Base-by-base conservation (phyloP, 306 rosid species). In the Rosa chinensis region DNA sequence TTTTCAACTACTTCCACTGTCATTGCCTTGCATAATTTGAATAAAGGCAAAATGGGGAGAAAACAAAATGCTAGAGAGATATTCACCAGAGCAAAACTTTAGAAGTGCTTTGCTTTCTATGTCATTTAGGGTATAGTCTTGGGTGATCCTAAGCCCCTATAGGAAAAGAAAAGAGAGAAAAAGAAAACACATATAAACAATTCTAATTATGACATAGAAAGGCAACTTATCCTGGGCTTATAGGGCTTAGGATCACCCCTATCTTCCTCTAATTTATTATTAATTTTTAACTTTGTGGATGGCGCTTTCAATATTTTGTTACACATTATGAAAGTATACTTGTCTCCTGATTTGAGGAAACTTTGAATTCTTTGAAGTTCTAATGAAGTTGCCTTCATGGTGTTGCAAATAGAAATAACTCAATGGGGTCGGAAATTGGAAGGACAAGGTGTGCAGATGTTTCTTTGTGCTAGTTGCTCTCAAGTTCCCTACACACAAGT, bases 331-430 rank as follows among this genome's bases (percentile, higher is more conserved):
- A 55, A 43, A 25, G 37, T 74, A 49, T 45, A 18, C 50, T 25
- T 62, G 16, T 73, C 55, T 79, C 73, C 76, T 84, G 81, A 77
- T 71, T 78, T 66, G 42, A 6, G 43, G 70, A 66, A 44, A 25
- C 2, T 28, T 28, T 28, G 44, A 10, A 74, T 53, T 80, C 66
- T 82, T 80, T 64, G 50, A 44, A 50, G 62, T 28, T 17, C 62
- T 50, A 72, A 49, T 9, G 63, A 13, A 3, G 62, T 8, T 49
- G 63, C 63, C 0, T 21, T 12, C 12, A 20, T 52, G 18, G 45
- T 73, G 50, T 39, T 73, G 77, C 77, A 73, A 66, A 66, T 20
- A 20, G 32, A n/a, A 32, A 53, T 10, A 39, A 25, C 7, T 13
- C 28, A 32, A 53, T 55, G 66, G 23, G 20, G 18, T 55, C 14